These are phyloP conservation scores for Mucor saturninus DNA, from an alignment of 371 early-diverging fungal species.

Conservation along the genomic window DNA sequence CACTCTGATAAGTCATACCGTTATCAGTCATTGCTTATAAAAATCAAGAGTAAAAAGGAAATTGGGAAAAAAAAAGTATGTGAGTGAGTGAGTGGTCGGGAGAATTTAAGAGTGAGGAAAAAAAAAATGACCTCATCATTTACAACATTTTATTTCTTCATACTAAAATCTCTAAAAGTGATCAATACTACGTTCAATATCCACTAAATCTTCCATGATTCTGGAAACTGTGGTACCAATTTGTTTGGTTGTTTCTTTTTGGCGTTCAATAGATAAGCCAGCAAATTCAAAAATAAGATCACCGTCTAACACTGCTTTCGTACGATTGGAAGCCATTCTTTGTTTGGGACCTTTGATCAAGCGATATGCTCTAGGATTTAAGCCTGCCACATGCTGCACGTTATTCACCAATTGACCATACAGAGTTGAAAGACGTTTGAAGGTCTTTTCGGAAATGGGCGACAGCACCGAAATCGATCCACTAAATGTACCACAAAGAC, in stretches of 20 bases:
- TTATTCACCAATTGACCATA: conserved; percentile 81
- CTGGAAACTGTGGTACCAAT: conserved; percentile 85
- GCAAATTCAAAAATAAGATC: conserved; percentile 80
- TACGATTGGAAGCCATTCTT: conserved; percentile 68
- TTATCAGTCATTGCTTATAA: conserved; percentile 5
- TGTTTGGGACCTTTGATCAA: conserved; percentile 62
- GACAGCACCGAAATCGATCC: conserved; percentile 77
- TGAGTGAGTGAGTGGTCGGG: too few relatives aligned
- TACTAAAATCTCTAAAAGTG: conserved; percentile 61
- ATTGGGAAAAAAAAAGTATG: not conserved
- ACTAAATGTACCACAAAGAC: conserved; percentile 63
- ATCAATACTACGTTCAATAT: conserved; percentile 69
- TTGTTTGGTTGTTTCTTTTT: conserved; percentile 86
- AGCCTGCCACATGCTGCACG: conserved; percentile 82
- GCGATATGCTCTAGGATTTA: conserved; percentile 90
- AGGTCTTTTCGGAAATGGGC: conserved; percentile 89
- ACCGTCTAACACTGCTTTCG: conserved; percentile 82
- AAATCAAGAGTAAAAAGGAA: not conserved
- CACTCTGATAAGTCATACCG: conserved; percentile 9
- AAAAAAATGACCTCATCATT: not conserved
- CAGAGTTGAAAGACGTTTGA: conserved; percentile 81
- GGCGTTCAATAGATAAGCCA: conserved; percentile 69
- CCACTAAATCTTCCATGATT: conserved; percentile 85
- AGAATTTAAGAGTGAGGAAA: not conserved
- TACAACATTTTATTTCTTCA: not conserved